Evolutionary conservation across 2,329 filamentous ascomycete genomes (phyloP).

Genomic region (Penicillium decumbens): DNA sequence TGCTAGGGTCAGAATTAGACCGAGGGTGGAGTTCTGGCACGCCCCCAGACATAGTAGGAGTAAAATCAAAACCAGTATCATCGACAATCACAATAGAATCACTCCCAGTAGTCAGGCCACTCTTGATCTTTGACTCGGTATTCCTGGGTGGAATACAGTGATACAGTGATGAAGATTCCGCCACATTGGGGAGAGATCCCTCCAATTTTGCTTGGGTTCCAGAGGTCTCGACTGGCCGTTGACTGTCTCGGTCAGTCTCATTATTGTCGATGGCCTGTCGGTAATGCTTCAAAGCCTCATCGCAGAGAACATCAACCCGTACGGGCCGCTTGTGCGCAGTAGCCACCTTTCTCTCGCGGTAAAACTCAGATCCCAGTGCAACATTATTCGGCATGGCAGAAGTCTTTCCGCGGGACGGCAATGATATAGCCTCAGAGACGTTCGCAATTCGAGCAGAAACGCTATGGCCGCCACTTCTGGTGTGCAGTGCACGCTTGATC

Average conservation of each 20-base stretch:
- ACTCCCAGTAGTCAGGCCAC: constrained; percentile 70
- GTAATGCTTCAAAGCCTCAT: constrained; percentile 72
- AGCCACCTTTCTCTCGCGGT: constrained; percentile 38
- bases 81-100: constrained; percentile 88
- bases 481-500: constrained; percentile 76
- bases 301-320: constrained; percentile 77
- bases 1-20: not conserved
- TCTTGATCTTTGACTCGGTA: constrained; percentile 38
- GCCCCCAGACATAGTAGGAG: constrained; percentile 39
- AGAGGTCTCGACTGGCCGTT: constrained; percentile 4
- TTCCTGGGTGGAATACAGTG: constrained; percentile 13
- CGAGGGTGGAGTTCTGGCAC: constrained; percentile 14
- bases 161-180: constrained; percentile 5
- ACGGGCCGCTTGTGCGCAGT: constrained; percentile 48
- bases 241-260: constrained; percentile 6
- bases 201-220: constrained; percentile 7
- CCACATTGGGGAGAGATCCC: constrained; percentile 1
- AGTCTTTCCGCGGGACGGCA: constrained; percentile 34
- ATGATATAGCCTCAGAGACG: constrained; percentile 29
- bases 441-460: constrained; percentile 34
- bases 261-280: constrained; percentile 58
- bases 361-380: constrained; percentile 43
- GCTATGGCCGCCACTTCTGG: constrained; percentile 40
- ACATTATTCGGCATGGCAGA: constrained; percentile 44
- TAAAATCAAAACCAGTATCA: constrained; percentile 45